Evolutionary conservation across 768 basidiomycete genomes (phyloP).

Genomic region (Favolaschia claudopus): DNA sequence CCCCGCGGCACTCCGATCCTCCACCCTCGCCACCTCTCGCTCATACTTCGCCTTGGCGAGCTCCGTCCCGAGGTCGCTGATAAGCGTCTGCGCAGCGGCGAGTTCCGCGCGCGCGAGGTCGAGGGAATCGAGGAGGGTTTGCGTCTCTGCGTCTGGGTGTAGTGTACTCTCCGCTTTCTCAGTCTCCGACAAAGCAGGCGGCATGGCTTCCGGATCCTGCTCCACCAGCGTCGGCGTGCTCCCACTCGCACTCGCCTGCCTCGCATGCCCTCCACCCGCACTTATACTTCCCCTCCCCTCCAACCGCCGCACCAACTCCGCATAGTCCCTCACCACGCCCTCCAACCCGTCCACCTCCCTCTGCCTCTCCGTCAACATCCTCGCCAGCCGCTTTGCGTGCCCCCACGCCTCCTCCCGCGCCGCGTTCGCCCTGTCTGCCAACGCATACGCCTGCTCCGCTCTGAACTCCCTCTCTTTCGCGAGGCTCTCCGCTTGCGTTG

Average conservation of each 20-base stretch:
- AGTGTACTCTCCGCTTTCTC: too few species aligned
- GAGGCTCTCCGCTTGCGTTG: slow-evolving; percentile 53
- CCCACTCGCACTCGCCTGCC: neutral
- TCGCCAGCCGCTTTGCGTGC: slow-evolving; percentile 51
- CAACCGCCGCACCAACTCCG: slow-evolving; percentile 72
- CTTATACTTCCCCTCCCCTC: too few species aligned
- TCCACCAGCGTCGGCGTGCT: slow-evolving; percentile 17
- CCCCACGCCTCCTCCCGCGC: slow-evolving; percentile 62
- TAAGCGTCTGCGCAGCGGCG: slow-evolving; percentile 53
- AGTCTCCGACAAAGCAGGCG: too few species aligned
- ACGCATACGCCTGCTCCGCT: slow-evolving; percentile 60
- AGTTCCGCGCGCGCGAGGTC: slow-evolving; percentile 49
- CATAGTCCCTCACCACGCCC: slow-evolving; percentile 74
- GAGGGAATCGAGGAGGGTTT: slow-evolving; percentile 30
- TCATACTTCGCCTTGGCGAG: slow-evolving; percentile 56
- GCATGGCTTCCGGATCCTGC: neutral
- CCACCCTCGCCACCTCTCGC: slow-evolving; percentile 62
- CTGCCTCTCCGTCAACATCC: too few species aligned
- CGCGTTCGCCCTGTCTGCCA: slow-evolving; percentile 60
- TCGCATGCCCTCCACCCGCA: neutral
- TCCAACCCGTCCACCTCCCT: slow-evolving; percentile 72
- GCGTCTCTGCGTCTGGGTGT: neutral
- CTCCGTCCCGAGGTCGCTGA: slow-evolving; percentile 51
- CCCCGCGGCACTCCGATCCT: slow-evolving; percentile 79
- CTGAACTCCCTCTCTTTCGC: slow-evolving; percentile 48